Base-by-base conservation (phyloP, 2,329 filamentous ascomycete genomes). In the Botryosphaeria dothidea region DNA sequence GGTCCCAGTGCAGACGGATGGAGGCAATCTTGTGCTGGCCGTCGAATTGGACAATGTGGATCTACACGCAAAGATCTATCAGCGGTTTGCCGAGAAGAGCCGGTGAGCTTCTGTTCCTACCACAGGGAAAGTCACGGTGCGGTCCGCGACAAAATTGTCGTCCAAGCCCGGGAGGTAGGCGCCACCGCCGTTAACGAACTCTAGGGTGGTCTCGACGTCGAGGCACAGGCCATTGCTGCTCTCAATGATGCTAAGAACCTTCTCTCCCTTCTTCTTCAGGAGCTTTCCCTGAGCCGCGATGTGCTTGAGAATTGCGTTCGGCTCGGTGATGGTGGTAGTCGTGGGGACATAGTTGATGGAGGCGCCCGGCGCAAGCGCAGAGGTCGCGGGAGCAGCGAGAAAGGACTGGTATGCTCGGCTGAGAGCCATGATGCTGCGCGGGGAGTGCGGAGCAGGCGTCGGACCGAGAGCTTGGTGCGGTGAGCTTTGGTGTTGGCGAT, bases 1-100 rank as follows among this genome's bases (percentile, higher is more conserved):
- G 95, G 77, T 99, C 95, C 95, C 95, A 99, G 77, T 90, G 92
- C 70, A 94, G 87, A 71, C 94, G 91, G 69, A 98, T 91, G 77
- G 95, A 92, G 66, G 85, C 78, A 75, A 99, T 97, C 81, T 92
- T 93, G 76, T 88, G 86, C 52, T 90, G 79, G 69, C 79, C 75
- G 77, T 96, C 86, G 79, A 97, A 97, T 65, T 88, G 86, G 69
- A 99, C 93, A 69, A 98, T 89, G 81, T 99, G 95, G 29, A 78
- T 68, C 76, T 78, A 68, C 1, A 19, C 29, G 52, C 62, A 27
- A 9, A 27, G 19, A 3, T n/a, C 29, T 15, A 43, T 65, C 8
- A 61, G 64, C 7, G 23, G 23, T 25, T 9, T 36, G 17, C 9
- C 19, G n/a, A 9, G 48, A 13, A 62, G 3, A 4, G 2, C 19